Conservation (phyloP, 768 basidiomycete genomes). For the Xerocomus spinulosus region DNA sequence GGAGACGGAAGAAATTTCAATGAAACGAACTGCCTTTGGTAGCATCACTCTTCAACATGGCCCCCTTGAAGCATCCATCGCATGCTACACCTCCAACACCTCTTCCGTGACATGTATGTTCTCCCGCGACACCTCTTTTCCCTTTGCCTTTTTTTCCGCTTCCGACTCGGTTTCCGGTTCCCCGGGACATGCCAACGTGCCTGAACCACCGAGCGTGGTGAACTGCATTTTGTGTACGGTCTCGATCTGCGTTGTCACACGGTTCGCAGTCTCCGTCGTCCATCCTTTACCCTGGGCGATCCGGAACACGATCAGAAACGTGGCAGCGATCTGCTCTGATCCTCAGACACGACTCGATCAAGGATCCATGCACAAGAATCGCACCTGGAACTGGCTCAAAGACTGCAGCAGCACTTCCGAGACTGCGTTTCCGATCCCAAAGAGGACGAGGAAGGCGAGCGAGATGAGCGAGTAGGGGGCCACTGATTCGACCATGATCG, state of each 20-base stretch:
- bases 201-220: neutral
- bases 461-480: slow-evolving; percentile 26
- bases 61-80: too few relatives aligned
- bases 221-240: neutral
- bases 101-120: neutral
- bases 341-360: too few relatives aligned
- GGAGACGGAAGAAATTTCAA: too few relatives aligned
- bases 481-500: slow-evolving; percentile 36
- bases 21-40: too few relatives aligned
- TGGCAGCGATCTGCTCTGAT: neutral
- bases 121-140: neutral
- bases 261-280: neutral
- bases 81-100: too few relatives aligned
- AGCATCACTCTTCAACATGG: too few relatives aligned
- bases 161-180: too few relatives aligned
- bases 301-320: neutral
- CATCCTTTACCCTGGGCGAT: neutral
- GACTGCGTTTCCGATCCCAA: slow-evolving; percentile 14
- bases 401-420: slow-evolving; percentile 30
- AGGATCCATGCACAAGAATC: neutral
- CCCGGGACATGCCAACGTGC: neutral
- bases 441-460: slow-evolving; percentile 30
- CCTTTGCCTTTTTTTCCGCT: too few relatives aligned
- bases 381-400: slow-evolving; percentile 28
- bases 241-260: neutral